phyloP scores from a whole-genome alignment of 495 filamentous ascomycete genomes.

The Trichoderma asperelloides region DNA sequence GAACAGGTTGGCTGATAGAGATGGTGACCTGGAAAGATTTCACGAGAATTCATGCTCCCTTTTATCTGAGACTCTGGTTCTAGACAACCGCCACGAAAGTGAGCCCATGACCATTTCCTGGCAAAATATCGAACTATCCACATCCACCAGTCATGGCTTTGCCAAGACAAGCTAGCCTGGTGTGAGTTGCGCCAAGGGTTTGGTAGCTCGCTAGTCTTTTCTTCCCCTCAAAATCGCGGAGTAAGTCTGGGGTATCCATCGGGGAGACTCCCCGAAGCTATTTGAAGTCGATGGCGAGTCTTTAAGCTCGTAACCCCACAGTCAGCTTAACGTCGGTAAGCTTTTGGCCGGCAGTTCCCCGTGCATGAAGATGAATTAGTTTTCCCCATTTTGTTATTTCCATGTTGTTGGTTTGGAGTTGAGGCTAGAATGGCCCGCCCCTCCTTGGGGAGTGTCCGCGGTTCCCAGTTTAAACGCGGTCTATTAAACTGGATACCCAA shows the following conservation, averaged over 20 bases:
- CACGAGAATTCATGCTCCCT: not conserved
- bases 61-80: no score
- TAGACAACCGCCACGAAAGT: no score
- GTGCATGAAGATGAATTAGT: not conserved
- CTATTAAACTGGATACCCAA: no score
- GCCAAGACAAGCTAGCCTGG: no score
- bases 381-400: not conserved
- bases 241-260: not conserved
- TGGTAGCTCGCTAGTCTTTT: not conserved
- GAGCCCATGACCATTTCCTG: no score
- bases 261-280: not conserved
- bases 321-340: not conserved
- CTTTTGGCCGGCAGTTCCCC: not conserved
- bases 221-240: constrained; percentile 4
- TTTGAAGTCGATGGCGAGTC: not conserved
- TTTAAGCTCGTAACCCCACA: constrained; percentile 1
- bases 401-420: not conserved
- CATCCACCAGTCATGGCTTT: no score
- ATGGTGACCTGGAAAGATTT: not conserved
- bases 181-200: no score
- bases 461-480: not conserved
- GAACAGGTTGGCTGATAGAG: not conserved
- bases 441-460: not conserved
- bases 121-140: no score
- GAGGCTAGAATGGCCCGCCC: not conserved